These are phyloP conservation scores for Amanita jacksonii DNA, from an alignment of 768 basidiomycete genomes.

Conservation along the genomic window DNA sequence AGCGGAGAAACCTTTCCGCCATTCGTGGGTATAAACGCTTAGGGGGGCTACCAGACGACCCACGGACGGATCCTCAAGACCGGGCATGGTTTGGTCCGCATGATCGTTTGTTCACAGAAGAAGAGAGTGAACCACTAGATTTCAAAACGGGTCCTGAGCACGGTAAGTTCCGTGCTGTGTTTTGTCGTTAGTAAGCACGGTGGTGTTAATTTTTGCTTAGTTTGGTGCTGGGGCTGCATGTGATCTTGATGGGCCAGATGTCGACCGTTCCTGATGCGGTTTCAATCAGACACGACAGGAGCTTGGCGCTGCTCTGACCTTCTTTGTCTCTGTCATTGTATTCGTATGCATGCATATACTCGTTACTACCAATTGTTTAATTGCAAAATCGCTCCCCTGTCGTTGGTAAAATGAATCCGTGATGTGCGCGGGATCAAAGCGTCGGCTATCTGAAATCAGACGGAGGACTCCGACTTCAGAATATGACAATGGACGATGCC, in stretches of 20 bases:
- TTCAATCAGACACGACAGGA: conserved; percentile 59
- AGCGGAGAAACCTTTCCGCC: conserved; percentile 84
- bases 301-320: conserved; percentile 17
- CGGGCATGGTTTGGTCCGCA: conserved; percentile 98
- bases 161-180: conserved; percentile 45
- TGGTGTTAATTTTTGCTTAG: conserved; percentile 28
- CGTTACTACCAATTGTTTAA: no score
- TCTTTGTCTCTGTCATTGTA: neutral
- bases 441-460: no score
- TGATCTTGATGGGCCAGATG: conserved; percentile 94
- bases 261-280: conserved; percentile 53
- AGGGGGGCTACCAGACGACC: conserved; percentile 96
- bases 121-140: conserved; percentile 69
- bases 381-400: no score
- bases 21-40: conserved; percentile 89
- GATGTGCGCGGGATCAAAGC: no score
- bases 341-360: neutral
- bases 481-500: no score
- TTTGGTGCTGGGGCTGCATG: conserved; percentile 99
- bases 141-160: conserved; percentile 79
- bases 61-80: conserved; percentile 94
- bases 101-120: conserved; percentile 84
- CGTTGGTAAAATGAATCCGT: no score
- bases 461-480: no score
- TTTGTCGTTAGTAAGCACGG: neutral